Evolutionary conservation across 345 rosid species (phyloP).

Genomic region (Dovyalis caffra): DNA sequence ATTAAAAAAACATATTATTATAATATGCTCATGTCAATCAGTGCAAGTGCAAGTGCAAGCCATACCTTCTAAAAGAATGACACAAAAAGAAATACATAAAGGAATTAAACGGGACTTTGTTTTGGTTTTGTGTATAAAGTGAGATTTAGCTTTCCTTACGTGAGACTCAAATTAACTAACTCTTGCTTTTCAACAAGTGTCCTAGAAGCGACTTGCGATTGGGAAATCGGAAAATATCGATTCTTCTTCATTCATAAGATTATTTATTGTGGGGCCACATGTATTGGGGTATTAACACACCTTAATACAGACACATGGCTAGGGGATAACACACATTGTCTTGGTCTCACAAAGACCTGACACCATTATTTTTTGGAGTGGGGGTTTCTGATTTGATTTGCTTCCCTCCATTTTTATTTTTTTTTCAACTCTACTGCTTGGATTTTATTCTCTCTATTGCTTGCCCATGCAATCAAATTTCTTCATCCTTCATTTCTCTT

Average conservation of each 20-base stretch:
- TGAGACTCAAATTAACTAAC: not conserved
- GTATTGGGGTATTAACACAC: slow-evolving; percentile 28
- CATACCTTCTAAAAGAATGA: slow-evolving; percentile 9
- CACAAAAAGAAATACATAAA: not conserved
- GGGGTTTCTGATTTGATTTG: slow-evolving; percentile 33
- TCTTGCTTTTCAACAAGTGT: slow-evolving; percentile 4
- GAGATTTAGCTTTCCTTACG: not conserved
- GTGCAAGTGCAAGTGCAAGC: slow-evolving; percentile 32
- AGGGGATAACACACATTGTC: slow-evolving; percentile 20
- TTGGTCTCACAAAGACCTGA: slow-evolving; percentile 51
- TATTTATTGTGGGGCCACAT: slow-evolving; percentile 23
- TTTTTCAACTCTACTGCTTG: not conserved
- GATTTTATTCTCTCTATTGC: not conserved
- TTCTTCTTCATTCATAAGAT: no score
- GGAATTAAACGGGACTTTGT: no score
- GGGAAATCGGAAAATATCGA: no score
- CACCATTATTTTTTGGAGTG: slow-evolving; percentile 43
- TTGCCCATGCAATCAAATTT: not conserved
- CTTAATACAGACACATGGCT: slow-evolving; percentile 39
- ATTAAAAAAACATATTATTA: no score
- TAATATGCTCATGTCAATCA: slow-evolving; percentile 27
- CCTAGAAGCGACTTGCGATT: slow-evolving; percentile 40
- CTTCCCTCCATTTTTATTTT: slow-evolving; percentile 7
- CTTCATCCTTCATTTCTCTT: not conserved
- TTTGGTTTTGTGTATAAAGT: not conserved